Conservation (phyloP, 257 asterid genomes). For the Scutellaria barbata region DNA sequence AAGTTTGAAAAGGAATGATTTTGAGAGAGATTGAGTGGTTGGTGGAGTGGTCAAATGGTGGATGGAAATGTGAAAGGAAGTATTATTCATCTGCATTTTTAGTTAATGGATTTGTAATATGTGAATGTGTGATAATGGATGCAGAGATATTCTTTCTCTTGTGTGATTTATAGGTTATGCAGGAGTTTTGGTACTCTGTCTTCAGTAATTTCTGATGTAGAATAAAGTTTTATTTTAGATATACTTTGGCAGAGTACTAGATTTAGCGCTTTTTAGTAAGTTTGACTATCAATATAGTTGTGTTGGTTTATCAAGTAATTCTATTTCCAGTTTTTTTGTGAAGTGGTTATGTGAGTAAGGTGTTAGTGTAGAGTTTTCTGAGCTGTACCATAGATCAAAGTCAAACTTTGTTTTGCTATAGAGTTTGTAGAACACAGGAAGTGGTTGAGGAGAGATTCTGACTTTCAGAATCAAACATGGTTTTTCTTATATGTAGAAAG, state of each 20-base stretch:
- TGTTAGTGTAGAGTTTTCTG: neutral
- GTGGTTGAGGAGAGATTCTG: conserved; percentile 13
- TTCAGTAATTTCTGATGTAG: neutral
- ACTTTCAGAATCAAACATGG: neutral
- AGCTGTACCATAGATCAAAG: neutral
- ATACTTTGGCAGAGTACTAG: neutral
- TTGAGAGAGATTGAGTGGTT: conserved; percentile 28
- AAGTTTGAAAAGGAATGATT: neutral
- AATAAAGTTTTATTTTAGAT: too few relatives aligned
- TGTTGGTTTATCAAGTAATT: neutral
- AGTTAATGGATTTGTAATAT: neutral
- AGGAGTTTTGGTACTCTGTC: neutral
- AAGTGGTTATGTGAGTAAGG: neutral
- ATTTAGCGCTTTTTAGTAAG: neutral
- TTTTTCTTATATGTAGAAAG: neutral
- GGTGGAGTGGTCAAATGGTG: conserved; percentile 36
- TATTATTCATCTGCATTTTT: conserved; percentile 26
- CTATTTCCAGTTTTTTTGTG: neutral
- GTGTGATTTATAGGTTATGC: conserved; percentile 4
- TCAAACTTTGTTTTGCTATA: neutral
- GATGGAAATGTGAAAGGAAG: conserved; percentile 10
- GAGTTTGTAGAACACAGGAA: neutral
- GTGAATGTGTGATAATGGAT: neutral
- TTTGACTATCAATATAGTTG: neutral
- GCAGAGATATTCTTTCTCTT: neutral